Conservation (phyloP, 345 rosid species). For the Pugionium dolabratum region DNA sequence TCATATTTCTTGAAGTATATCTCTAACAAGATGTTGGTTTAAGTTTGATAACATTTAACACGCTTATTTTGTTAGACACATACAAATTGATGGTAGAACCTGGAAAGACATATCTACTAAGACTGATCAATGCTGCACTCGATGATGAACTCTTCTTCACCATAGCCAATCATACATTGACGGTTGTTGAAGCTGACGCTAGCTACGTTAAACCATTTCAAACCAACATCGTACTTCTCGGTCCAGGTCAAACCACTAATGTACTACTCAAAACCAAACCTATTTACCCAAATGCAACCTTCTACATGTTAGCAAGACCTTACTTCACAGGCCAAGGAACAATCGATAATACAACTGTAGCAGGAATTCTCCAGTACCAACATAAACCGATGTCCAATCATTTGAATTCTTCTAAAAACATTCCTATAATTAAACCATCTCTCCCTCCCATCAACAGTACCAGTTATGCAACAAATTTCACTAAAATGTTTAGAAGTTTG, state of each 20-base stretch:
- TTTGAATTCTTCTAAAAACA: conserved; percentile 32
- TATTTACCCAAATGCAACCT: conserved; percentile 49
- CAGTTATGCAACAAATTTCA: conserved; percentile 46
- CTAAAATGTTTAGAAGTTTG: conserved; percentile 55
- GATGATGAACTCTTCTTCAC: conserved; percentile 73
- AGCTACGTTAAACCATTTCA: conserved; percentile 68
- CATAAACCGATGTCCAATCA: conserved; percentile 15
- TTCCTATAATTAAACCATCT: conserved; percentile 43
- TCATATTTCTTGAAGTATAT: not conserved
- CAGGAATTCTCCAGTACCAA: conserved; percentile 64
- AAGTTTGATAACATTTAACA: not conserved
- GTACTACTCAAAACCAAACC: conserved; percentile 65
- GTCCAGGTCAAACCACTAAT: conserved; percentile 79
- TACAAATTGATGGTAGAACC: conserved; percentile 63
- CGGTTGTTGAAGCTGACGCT: conserved; percentile 80
- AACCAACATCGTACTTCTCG: conserved; percentile 46
- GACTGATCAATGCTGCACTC: conserved; percentile 79
- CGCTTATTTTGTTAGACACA: conserved; percentile 45
- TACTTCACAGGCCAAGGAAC: conserved; percentile 68
- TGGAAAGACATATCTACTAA: conserved; percentile 66
- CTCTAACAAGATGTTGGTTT: not conserved
- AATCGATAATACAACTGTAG: conserved; percentile 65
- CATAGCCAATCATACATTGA: conserved; percentile 69
- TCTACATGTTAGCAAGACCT: conserved; percentile 69
- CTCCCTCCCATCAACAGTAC: conserved; percentile 68